A percentile compares a stretch with the other conserved stretches of the same genome.
Conservation (phyloP, 495 filamentous ascomycete species). For the Podospora appendiculata region DNA sequence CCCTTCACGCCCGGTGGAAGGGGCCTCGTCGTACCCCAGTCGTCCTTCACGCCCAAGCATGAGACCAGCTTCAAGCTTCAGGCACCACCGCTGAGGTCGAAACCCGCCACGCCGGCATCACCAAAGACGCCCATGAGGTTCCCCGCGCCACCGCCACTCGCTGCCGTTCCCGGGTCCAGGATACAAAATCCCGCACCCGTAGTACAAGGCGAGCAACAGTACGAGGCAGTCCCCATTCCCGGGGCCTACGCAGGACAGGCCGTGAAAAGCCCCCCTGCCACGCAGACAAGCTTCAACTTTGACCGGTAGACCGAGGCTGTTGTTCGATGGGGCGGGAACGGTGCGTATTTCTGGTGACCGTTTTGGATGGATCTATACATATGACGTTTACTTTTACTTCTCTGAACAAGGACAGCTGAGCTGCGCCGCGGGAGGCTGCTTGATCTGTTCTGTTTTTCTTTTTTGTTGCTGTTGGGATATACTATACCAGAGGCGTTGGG, state of each 20-base stretch:
- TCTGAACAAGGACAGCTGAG: constrained; percentile 9
- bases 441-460: constrained; percentile 8
- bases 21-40: constrained; percentile 33
- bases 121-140: constrained; percentile 41
- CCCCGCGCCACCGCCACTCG: constrained; percentile 12
- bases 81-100: constrained; percentile 69
- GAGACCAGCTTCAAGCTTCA: constrained; percentile 67
- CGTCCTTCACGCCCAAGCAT: constrained; percentile 30
- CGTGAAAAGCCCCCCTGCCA: constrained; percentile 34
- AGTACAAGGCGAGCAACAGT: constrained; percentile 56
- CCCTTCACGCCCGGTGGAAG: constrained; percentile 40
- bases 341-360: background rate
- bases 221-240: constrained; percentile 61
- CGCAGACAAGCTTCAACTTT: constrained; percentile 29
- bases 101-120: constrained; percentile 62
- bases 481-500: constrained; percentile 23
- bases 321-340: background rate
- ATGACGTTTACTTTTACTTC: constrained; percentile 18
- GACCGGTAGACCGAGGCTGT: constrained; percentile 6
- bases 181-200: constrained; percentile 40
- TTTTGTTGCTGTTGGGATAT: constrained; percentile 4
- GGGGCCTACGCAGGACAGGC: constrained; percentile 48
- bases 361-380: constrained; percentile 11
- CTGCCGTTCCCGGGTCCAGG: constrained; percentile 12
- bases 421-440: constrained; percentile 5